A percentile compares a stretch with the other conserved stretches of the same genome.
Conservation (phyloP, 768 basidiomycete species). For the Trametes villosa region DNA sequence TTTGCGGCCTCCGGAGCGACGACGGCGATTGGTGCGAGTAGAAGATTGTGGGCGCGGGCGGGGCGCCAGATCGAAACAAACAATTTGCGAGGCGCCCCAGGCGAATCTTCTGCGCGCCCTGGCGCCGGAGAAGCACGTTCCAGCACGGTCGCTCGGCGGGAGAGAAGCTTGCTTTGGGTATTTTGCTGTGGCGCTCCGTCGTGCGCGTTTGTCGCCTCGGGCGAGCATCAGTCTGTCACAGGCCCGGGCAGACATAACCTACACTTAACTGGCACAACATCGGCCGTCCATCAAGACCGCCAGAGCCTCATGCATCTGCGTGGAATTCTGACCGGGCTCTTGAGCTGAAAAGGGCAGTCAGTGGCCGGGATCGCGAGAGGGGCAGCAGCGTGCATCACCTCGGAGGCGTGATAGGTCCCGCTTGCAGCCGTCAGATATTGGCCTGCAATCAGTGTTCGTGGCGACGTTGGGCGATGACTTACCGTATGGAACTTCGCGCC, state of each 20-base stretch:
- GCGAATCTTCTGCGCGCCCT: neutral
- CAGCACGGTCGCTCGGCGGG: neutral
- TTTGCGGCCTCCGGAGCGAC: neutral
- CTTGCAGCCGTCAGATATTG: neutral
- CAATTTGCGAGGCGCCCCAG: neutral
- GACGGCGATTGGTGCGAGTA: neutral
- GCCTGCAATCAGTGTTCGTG: neutral
- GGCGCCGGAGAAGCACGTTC: conserved; percentile 5
- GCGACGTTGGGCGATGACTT: neutral
- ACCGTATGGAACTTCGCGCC: neutral
- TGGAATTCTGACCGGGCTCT: neutral
- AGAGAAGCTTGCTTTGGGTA: neutral
- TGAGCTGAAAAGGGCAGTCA: neutral
- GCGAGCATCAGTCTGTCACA: neutral
- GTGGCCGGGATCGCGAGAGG: neutral
- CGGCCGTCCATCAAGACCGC: neutral
- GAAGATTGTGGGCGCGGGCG: neutral
- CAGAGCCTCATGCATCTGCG: neutral
- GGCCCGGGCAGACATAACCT: neutral
- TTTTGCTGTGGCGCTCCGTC: conserved; percentile 10
- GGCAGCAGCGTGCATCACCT: neutral
- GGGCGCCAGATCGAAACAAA: neutral
- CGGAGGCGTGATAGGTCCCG: neutral
- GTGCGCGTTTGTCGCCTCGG: neutral
- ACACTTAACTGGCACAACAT: neutral